Conservation (phyloP, 495 filamentous ascomycete genomes). For the Geopyxis carbonaria region DNA sequence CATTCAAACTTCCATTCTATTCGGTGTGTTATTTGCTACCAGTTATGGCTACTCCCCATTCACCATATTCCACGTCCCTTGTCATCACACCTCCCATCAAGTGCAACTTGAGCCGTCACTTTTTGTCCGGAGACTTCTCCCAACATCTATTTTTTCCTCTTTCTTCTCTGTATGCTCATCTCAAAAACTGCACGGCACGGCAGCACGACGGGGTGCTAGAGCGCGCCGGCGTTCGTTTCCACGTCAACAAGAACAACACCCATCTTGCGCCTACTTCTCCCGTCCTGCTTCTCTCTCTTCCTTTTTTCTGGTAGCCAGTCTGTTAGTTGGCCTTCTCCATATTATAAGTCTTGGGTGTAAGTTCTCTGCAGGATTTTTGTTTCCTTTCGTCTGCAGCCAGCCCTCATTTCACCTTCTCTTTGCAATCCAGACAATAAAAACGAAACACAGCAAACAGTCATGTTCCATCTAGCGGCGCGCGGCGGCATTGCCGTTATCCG, state of each 20-base stretch:
- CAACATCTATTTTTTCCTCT: slow-evolving; percentile 18
- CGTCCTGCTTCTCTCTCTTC: no score
- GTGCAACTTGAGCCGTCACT: background rate
- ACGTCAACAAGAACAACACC: background rate
- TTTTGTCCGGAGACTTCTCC: background rate
- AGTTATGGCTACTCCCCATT: background rate
- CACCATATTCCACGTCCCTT: slow-evolving; percentile 4
- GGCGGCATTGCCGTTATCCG: background rate
- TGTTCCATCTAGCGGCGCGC: background rate
- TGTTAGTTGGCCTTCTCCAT: no score
- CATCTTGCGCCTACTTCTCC: no score
- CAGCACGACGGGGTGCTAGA: background rate
- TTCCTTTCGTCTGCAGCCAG: no score
- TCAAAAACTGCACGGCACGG: background rate
- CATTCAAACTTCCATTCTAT: background rate
- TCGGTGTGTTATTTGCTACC: slow-evolving; percentile 1
- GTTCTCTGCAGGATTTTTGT: no score
- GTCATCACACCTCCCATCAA: no score
- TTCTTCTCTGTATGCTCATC: background rate
- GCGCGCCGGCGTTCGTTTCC: background rate
- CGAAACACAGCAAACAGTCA: background rate
- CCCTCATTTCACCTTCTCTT: slow-evolving; percentile 1
- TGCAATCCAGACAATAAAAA: background rate
- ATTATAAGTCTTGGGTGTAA: no score
- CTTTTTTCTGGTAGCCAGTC: no score